These are phyloP conservation scores for Neurospora terricola DNA, from an alignment of 495 filamentous ascomycete species.

Conservation along the genomic window DNA sequence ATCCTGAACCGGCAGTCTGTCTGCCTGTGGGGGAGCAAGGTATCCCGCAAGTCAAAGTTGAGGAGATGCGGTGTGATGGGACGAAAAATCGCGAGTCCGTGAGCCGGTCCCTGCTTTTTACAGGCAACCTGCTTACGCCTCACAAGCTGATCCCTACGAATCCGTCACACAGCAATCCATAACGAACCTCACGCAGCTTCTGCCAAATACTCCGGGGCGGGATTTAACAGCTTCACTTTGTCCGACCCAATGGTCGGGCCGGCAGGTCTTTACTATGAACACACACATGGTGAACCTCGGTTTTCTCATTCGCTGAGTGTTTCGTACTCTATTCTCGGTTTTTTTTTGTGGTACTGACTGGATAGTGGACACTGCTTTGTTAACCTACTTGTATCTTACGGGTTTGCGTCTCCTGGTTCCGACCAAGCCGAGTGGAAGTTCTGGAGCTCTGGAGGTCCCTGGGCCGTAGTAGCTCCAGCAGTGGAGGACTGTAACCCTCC, in stretches of 20 bases:
- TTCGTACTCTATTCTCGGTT: not conserved
- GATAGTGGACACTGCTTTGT: not conserved
- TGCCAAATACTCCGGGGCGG: not conserved
- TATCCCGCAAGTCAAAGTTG: not conserved
- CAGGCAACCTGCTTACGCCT: not conserved
- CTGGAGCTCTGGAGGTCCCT: not conserved
- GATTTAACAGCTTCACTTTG: not conserved
- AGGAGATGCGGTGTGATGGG: not conserved
- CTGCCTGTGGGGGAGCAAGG: not conserved
- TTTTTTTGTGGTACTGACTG: not conserved
- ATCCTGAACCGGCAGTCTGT: not conserved
- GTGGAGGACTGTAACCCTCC: not conserved
- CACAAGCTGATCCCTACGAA: not conserved
- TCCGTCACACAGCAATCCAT: not conserved
- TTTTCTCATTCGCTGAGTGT: not conserved
- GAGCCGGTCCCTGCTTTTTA: not conserved
- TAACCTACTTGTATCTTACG: not conserved
- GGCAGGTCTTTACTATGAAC: not conserved
- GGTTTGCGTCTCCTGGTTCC: not conserved
- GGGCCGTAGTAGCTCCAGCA: not conserved
- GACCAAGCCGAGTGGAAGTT: not conserved
- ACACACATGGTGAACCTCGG: not conserved
- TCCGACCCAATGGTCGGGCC: not conserved
- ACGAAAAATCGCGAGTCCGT: not conserved
- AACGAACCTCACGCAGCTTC: not conserved